Conservation (phyloP, 306 rosid species). For the Cucurbita argyrosperma region DNA sequence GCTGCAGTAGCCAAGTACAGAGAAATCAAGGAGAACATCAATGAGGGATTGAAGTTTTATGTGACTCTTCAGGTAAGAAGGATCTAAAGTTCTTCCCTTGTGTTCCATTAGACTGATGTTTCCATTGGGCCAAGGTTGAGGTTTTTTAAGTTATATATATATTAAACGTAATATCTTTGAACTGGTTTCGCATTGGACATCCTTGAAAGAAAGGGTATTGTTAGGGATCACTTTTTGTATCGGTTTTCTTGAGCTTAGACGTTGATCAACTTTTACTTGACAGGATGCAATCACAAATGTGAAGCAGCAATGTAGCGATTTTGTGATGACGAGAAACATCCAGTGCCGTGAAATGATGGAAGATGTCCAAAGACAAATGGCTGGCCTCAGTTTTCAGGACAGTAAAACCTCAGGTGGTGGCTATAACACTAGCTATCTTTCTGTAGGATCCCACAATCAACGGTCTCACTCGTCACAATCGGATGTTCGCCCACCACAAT, state of each 20-base stretch:
- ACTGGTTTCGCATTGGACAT: neutral
- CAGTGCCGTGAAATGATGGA: constrained; percentile 95
- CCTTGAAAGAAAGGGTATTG: neutral
- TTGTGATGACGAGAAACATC: constrained; percentile 89
- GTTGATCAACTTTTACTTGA: neutral
- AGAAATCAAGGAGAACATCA: constrained; percentile 85
- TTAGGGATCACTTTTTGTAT: neutral
- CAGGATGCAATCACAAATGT: constrained; percentile 91
- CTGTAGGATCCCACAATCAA: constrained; percentile 47
- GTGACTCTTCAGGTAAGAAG: constrained; percentile 69
- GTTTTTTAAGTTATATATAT: neutral
- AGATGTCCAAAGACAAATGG: constrained; percentile 83
- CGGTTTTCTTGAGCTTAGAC: neutral
- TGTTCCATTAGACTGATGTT: neutral
- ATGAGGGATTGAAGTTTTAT: constrained; percentile 86
- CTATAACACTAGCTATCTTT: constrained; percentile 35
- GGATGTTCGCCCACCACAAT: constrained; percentile 45
- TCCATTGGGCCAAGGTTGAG: neutral
- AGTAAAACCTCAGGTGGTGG: constrained; percentile 31
- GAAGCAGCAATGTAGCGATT: constrained; percentile 95
- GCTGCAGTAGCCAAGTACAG: constrained; percentile 78
- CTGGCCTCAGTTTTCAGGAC: constrained; percentile 87
- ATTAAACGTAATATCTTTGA: neutral
- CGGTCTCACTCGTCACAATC: constrained; percentile 38
- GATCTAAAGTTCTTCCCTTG: neutral